Conservation (phyloP, 768 basidiomycete genomes). For the Sarcomyxa edulis region DNA sequence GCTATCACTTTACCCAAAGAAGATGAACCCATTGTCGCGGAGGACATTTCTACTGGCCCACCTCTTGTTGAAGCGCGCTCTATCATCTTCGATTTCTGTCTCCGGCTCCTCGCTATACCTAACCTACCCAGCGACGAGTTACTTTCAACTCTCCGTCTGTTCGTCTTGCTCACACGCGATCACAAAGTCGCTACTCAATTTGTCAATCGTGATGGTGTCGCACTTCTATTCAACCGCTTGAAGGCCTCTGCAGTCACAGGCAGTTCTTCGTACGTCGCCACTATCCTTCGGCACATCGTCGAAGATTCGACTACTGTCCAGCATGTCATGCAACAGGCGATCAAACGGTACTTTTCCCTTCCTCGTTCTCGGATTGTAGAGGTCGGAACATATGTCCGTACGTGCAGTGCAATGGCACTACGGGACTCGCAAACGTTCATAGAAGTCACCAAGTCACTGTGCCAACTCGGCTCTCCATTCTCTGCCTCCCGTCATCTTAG, state of each 20-base stretch:
- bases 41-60: conserved; percentile 55
- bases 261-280: conserved; percentile 78
- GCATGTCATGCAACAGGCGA: conserved; percentile 74
- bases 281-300: conserved; percentile 87
- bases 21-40: conserved; percentile 51
- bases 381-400: conserved; percentile 65
- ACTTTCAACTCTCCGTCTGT: conserved; percentile 72
- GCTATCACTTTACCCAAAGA: conserved; percentile 64
- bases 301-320: conserved; percentile 69
- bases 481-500: conserved; percentile 51
- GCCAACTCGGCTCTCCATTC: conserved; percentile 67
- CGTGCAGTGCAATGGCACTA: conserved; percentile 72
- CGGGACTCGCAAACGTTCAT: conserved; percentile 79
- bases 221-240: conserved; percentile 61
- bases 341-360: conserved; percentile 76
- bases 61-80: conserved; percentile 53
- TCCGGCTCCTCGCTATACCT: conserved; percentile 61
- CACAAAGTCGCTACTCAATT: conserved; percentile 60
- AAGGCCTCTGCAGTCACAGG: conserved; percentile 55
- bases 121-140: conserved; percentile 76
- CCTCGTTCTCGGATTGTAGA: conserved; percentile 67
- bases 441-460: conserved; percentile 62
- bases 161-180: conserved; percentile 82
- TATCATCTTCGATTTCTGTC: conserved; percentile 70
- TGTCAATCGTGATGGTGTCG: conserved; percentile 59